Evolutionary conservation across 371 early-diverging fungal genomes (phyloP), one percentile per base, ranked within the genome.

Genomic region (Mortierella sp.): DNA sequence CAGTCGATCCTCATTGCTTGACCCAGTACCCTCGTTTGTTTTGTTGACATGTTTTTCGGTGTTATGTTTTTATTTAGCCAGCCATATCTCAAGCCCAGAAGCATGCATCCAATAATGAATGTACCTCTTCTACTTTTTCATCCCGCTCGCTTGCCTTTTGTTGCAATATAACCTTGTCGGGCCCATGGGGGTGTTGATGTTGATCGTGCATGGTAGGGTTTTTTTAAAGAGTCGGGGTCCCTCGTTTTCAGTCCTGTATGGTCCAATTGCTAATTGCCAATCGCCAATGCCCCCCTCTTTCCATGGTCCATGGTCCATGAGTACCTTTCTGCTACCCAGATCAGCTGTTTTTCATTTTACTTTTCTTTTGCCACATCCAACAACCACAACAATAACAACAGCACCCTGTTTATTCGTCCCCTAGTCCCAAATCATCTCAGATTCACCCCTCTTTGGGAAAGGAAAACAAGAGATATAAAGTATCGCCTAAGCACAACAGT

Each of bases 141-240:
- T 55, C 24, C 68, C 68, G 42, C 68, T 68, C 68, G 24, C 21
- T 68, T 21, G 50, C 50, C 16, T 5, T 13, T 50, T 50, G 60
- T 47, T 50, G 63, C 63, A 68, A 68, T 68, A 68, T 68, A 68
- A 68, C 68, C 68, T 68, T 68, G 68, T 68, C 38, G 68, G 68
- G 68, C 24, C 68, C 68, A 63, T 63, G 63, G 63, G 42, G 42
- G 1, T 38, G 42, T 38, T 38, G 42, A 38, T 26, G 58, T 26
- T 57, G 50, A 48, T 13, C 14, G 50, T 55, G 34, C 63, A 63
- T 63, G 63, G 63, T 34, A 63, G 31, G 63, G 63, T 34, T 21
- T 24, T n/a, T 24, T 19, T 34, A 50, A 16, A 8, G 19, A 19
- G 34, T 63, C 63, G 26, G 63, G 63, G 31, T 63, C 31, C 63